Base-by-base conservation (phyloP, 1,284 basidiomycete species). In the Ustilago lituana region DNA sequence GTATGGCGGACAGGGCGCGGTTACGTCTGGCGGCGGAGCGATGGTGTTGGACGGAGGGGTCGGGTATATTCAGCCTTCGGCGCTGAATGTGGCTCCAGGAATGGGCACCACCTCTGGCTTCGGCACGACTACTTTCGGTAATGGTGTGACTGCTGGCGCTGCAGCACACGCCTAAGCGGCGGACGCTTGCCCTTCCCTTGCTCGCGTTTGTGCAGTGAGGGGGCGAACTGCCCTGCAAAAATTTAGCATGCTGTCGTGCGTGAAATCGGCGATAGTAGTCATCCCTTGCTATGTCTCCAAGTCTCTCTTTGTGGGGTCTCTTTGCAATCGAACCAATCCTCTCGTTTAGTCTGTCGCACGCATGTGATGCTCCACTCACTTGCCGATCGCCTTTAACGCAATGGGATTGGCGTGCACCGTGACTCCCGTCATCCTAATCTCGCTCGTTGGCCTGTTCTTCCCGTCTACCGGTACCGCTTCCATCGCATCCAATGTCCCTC, bases 351-450 rank as follows among this genome's bases (percentile, higher is more conserved):
- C n/a, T n/a, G n/a, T n/a, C n/a, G n/a, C n/a, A n/a, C n/a, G n/a
- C n/a, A n/a, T n/a, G 31, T 1, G 27, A 29, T 29, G n/a, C n/a
- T 23, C 5, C 3, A 11, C 22, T 57, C 51, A 72, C 35, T 66
- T 55, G 36, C 63, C 49, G 26, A 52, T 48, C 19, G 72, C 74
- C 48, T 70, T 74, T 24, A 92, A 89, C 23, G 93, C 93, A 58
- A 94, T 88, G 9, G 95, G 95, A 83, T 98, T 98, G 29, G 94
- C 91, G 81, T 98, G 95, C 29, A 98, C 91, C 10, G 92, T 94
- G 33, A 96, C 93, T 78, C 88, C 85, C 27, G 86, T 87, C 64
- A 96, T 84, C 77, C 88, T 90, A 80, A 98, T 91, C 77, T 96
- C 93, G 49, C 86, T 87, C 23, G 92, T 82, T 0, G 95, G 95